Base-by-base conservation (phyloP, 441 rosid species). In the Bruguiera hainesii region DNA sequence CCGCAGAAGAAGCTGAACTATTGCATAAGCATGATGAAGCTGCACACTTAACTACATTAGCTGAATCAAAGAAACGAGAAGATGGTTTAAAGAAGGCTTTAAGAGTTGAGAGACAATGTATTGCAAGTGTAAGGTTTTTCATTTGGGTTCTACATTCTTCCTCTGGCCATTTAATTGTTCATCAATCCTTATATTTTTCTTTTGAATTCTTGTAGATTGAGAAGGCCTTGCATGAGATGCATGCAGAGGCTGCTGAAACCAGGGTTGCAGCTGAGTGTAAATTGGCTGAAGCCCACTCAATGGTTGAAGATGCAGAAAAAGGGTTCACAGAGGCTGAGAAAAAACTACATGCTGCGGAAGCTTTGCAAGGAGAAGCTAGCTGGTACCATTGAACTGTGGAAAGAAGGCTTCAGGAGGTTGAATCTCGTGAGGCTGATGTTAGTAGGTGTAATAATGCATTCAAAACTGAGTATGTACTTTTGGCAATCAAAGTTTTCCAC, bases 181-280 rank as follows among this genome's bases (percentile, higher is more conserved):
- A 1, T 42, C 56, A 15, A 39, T 65, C 56, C 62, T 65, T 57
- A 26, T 42, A 35, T 57, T 60, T 67, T 63, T 51, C 48, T 73
- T 46, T 62, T 75, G 73, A 49, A 61, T 23, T 73, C 69, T 56
- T 73, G 67, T 73, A 93, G 98, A 74, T 94, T 46, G 99, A 94
- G 82, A 94, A 91, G 78, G 77, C 94, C 37, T 78, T 94, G 87
- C 98, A 91, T 69, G 98, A 91, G 83, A 89, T 94, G 80, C 96
- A 94, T 71, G 87, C 94, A 56, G 94, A 94, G 79, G 82, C 83
- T 83, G 97, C 99, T 23, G 98, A 91, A 79, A 76, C 75, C 0
- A 94, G 21, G 82, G 89, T 94, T 82, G 76, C 99, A 13, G 94
- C 97, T 55, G 88, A 67, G 60, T 71, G 78, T 72, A 85, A 80